Evolutionary conservation across 805 yeast genomes (phyloP).

Genomic region (Ogataea zsoltii): DNA sequence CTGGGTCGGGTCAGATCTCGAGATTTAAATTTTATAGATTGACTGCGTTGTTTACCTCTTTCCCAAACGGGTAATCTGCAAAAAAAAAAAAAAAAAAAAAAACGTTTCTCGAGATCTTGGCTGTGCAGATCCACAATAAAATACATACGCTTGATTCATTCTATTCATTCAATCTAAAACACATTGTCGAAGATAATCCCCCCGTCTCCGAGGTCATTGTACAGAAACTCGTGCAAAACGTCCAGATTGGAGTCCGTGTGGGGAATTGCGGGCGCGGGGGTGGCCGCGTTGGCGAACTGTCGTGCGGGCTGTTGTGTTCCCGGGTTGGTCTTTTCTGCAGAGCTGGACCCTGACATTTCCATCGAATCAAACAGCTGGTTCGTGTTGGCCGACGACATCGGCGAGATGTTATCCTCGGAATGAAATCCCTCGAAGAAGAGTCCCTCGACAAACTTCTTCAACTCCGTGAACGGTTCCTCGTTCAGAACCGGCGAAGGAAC

Average conservation of each 20-base stretch:
- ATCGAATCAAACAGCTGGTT: constrained; percentile 3
- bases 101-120: not conserved
- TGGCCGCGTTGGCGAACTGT: not conserved
- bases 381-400: constrained; percentile 4
- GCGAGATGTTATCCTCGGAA: constrained; percentile 6
- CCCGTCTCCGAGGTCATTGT: constrained; percentile 16
- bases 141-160: too few species aligned
- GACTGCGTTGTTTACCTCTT: not conserved
- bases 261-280: not conserved
- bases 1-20: not conserved
- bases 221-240: constrained; percentile 17
- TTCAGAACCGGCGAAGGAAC: not conserved
- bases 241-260: constrained; percentile 7
- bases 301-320: not conserved
- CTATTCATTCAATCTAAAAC: too few species aligned
- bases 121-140: not conserved
- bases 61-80: not conserved
- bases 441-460: constrained; percentile 19
- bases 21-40: not conserved
- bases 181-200: constrained; percentile 21
- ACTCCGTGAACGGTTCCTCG: constrained; percentile 10
- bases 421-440: constrained; percentile 10
- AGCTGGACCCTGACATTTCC: not conserved
- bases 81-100: not conserved
- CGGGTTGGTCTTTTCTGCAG: not conserved